Evolutionary conservation across 257 asterid species (phyloP), one percentile per base, ranked within the genome.

Genomic region (Solanum neorickii): DNA sequence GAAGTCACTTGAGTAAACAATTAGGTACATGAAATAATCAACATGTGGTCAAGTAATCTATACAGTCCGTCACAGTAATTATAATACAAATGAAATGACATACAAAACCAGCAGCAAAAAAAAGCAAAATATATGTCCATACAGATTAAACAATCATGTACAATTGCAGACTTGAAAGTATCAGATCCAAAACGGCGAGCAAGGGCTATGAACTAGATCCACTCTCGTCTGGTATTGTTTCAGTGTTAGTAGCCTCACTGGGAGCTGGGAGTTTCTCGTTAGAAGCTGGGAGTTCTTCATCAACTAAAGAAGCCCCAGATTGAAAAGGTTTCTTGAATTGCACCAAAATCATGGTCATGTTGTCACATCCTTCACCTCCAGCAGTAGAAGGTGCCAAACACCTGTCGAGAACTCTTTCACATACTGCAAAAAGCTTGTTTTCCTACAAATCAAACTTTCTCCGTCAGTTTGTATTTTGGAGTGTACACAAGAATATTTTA

Each of bases 301-400:
- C 82, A 33, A 15, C 27, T 37, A 29, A 80, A 86, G 62, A 29
- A 69, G 89, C 47, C 14, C 87, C 91, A 3, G 91, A 82, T n/a
- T 86, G 76, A 31, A 76, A 77, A 59, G 87, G 73, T 87, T 95
- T 96, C 93, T 91, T 92, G 83, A 96, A 94, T 62, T 96, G 98
- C 82, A 96, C 99, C 90, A 96, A 29, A 73, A 96, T 95, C 98
- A 96, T 96, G 33, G 99, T 95, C 99, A 96, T 96, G 94, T 96
- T 96, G 87, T 96, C 99, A 59, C 99, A 96, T 82, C 99, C 99
- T 92, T 95, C 98, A 11, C 97, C 98, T 86, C 94, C 95, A 6
- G 93, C 94, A n/a, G 98, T 94, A n/a, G 96, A 91, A 27, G 98
- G 99, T 0, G 99, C 98, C 35, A 95, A 92, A 88, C 99, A 96